Conservation (phyloP, 305 asterid genomes). For the Galium porrigens region DNA sequence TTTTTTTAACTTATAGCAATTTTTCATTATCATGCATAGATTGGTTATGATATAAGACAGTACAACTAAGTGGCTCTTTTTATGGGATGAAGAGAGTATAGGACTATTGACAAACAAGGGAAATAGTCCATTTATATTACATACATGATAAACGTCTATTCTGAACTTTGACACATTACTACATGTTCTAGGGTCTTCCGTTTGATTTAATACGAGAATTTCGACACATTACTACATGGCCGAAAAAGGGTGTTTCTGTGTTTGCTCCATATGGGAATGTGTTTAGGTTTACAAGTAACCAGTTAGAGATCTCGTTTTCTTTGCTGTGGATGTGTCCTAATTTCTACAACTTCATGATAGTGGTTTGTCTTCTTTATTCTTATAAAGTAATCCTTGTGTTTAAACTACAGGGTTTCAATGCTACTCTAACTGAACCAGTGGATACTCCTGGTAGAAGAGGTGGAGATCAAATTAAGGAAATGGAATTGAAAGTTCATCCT, state of each 20-base stretch:
- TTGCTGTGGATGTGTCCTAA: constrained; percentile 1
- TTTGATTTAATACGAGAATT: not conserved
- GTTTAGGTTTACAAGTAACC: not conserved
- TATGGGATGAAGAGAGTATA: too few relatives aligned
- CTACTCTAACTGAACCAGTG: constrained; percentile 63
- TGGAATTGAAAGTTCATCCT: constrained; percentile 87
- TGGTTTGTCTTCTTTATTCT: not conserved
- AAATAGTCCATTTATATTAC: too few relatives aligned
- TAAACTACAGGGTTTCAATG: constrained; percentile 66
- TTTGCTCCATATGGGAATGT: not conserved
- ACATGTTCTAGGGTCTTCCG: not conserved
- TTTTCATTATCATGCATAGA: too few relatives aligned
- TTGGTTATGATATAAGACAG: too few relatives aligned
- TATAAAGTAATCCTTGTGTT: not conserved
- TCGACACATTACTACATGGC: not conserved
- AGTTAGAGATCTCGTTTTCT: not conserved
- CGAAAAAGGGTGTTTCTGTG: not conserved
- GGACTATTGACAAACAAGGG: too few relatives aligned
- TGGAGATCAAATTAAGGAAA: constrained; percentile 89
- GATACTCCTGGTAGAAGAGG: constrained; percentile 73
- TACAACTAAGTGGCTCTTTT: too few relatives aligned
- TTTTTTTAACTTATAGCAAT: too few relatives aligned
- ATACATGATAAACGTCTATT: too few relatives aligned
- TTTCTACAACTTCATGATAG: constrained; percentile 4
- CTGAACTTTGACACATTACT: too few relatives aligned